Conservation (phyloP, 129 eudicot species). For the Flaveria trinervia region DNA sequence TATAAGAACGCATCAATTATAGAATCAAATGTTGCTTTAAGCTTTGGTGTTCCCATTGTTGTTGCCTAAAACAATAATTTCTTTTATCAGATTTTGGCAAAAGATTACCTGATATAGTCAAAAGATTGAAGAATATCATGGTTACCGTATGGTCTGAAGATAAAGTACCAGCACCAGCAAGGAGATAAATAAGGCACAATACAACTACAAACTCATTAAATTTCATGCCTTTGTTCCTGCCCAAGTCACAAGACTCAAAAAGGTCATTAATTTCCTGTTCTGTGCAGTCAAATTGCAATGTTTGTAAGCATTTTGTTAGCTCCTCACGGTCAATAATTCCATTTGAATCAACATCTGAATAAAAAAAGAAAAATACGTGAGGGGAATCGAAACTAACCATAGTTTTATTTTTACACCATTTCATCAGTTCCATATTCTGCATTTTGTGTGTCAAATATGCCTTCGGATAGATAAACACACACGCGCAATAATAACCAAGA, state of each 20-base stretch:
- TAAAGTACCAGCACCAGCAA: slow-evolving; percentile 44
- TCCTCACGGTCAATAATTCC: slow-evolving; percentile 54
- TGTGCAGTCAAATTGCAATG: slow-evolving; percentile 43
- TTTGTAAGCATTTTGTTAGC: slow-evolving; percentile 55
- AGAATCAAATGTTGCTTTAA: slow-evolving; percentile 56
- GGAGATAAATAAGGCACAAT: slow-evolving; percentile 58
- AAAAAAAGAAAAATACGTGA: neutral
- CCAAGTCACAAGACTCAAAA: slow-evolving; percentile 54
- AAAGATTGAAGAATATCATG: slow-evolving; percentile 9
- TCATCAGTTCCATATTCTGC: neutral
- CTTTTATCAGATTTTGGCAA: neutral
- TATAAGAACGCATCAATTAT: slow-evolving; percentile 65
- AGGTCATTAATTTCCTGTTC: slow-evolving; percentile 63
- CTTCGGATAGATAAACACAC: neutral
- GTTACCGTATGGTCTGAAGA: slow-evolving; percentile 39
- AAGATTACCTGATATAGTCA: neutral
- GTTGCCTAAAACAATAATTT: slow-evolving; percentile 37
- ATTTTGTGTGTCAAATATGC: neutral
- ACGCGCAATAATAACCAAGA: neutral
- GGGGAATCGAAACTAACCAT: neutral
- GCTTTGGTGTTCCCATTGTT: slow-evolving; percentile 41
- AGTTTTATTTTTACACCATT: neutral
- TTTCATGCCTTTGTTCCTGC: slow-evolving; percentile 51
- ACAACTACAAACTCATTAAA: slow-evolving; percentile 63
- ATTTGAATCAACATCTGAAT: slow-evolving; percentile 59